Evolutionary conservation across 352 stramenopile genomes (phyloP), one percentile per base, ranked within the genome.

Genomic region (Phytopythium chamaehyphon): DNA sequence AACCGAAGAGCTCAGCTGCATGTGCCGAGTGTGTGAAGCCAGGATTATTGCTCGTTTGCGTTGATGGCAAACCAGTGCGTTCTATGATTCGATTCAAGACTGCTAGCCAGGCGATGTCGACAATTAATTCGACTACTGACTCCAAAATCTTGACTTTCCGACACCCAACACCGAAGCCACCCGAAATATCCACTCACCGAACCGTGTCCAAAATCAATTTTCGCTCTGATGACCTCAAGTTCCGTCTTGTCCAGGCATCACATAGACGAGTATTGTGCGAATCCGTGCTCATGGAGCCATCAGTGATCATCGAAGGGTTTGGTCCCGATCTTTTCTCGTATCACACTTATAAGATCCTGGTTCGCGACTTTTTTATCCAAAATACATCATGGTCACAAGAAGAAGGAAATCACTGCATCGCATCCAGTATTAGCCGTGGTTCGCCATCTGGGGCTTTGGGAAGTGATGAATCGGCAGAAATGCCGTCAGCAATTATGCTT

Each of bases 311-410:
- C 40, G 64, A 69, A 45, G 86, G 86, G 0, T 93, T 84, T 62
- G 86, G 86, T 0, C 82, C 83, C 0, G 76, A 73, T 22, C 64
- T 93, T 14, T 95, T 94, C 47, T 83, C 76, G 16, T 95, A 82
- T 33, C 86, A 95, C 56, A 66, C 71, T 12, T 95, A 93, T 48
- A 69, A 86, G 21, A 46, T 90, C 10, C 48, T 65, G 24, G 74
- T 89, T 18, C 53, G 54, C 11, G 79, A 88, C 16, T 95, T 92
- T 64, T 95, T 79, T 47, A 51, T 94, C 8, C 82, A 94, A 57
- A 90, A 83, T 31, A 83, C 79, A 47, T 54, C 72, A 6, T 72
- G 56, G 43, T 51, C 69, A 1, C 43, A 72, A 9, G 48, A 66
- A 1, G 48, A 51, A 37, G 64, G 55, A 12, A 87, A 74, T 44